These are phyloP conservation scores for Paramyrothecium roridum DNA, from an alignment of 2,329 filamentous ascomycete species.

Conservation along the genomic window DNA sequence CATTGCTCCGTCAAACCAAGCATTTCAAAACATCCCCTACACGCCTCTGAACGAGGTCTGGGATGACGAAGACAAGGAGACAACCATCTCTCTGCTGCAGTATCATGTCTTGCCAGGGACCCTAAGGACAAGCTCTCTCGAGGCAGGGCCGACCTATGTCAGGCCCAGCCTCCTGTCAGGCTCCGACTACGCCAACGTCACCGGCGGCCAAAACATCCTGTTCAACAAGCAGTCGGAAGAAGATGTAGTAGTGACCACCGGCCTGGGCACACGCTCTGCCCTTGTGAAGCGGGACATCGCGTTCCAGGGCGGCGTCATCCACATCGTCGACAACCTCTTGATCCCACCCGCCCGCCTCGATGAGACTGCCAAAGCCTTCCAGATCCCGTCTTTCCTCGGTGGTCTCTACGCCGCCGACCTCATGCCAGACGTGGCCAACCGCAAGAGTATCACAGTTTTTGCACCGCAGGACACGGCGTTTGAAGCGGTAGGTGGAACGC, in stretches of 20 bases:
- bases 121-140: conserved; percentile 35
- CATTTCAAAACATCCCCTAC: conserved; percentile 53
- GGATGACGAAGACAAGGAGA: conserved; percentile 37
- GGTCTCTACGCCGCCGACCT: conserved; percentile 25
- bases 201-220: conserved; percentile 45
- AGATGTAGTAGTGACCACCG: conserved; percentile 45
- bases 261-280: conserved; percentile 41
- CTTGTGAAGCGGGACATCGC: conserved; percentile 39
- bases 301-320: conserved; percentile 48
- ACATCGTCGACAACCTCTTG: conserved; percentile 49
- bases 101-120: conserved; percentile 60
- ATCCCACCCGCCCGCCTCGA: conserved; percentile 45
- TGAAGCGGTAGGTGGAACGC: conserved; percentile 49
- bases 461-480: conserved; percentile 61
- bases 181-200: conserved; percentile 43
- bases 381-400: conserved; percentile 35
- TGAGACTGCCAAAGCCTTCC: conserved; percentile 47
- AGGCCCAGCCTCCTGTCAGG: conserved; percentile 40
- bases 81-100: conserved; percentile 48
- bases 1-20: conserved; percentile 55
- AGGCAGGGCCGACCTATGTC: conserved; percentile 32
- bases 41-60: conserved; percentile 46
- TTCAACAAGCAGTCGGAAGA: conserved; percentile 40
- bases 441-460: conserved; percentile 56
- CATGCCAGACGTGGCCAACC: conserved; percentile 37